Evolutionary conservation across 2,329 filamentous ascomycete genomes (phyloP).

Genomic region (Pezicula neosporulosa): DNA sequence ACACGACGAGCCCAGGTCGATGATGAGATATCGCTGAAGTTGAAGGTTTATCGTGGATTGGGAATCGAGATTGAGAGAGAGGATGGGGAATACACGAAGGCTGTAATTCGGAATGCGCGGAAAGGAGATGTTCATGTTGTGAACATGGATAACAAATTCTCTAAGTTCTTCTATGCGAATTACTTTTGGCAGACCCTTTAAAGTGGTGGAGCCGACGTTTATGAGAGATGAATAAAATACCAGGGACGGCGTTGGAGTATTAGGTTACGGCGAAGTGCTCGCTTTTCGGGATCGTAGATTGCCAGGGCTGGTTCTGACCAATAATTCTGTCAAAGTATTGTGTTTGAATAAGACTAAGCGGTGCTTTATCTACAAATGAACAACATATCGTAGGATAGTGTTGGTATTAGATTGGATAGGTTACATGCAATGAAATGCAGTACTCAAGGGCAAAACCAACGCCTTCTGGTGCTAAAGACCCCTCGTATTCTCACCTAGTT

Average conservation of each 20-base stretch:
- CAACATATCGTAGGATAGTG: not conserved
- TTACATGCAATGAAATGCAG: not conserved
- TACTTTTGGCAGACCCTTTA: slow-evolving; percentile 92
- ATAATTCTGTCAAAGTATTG: too few species aligned
- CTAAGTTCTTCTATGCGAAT: slow-evolving; percentile 87
- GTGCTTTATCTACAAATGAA: too few species aligned
- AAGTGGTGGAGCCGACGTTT: slow-evolving; percentile 15
- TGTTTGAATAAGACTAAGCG: too few species aligned
- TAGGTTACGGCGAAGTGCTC: not conserved
- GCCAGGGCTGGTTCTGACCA: not conserved
- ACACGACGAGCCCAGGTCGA: slow-evolving; percentile 45
- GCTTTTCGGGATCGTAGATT: not conserved
- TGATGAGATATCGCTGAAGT: slow-evolving; percentile 66
- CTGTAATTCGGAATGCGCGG: slow-evolving; percentile 77
- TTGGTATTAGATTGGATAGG: not conserved
- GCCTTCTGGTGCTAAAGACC: not conserved
- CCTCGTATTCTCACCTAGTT: not conserved
- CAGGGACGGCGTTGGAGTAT: slow-evolving; percentile 2
- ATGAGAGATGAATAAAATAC: slow-evolving; percentile 8
- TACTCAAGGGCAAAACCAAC: not conserved
- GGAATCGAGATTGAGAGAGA: slow-evolving; percentile 83
- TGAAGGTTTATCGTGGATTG: slow-evolving; percentile 87
- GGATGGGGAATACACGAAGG: slow-evolving; percentile 80
- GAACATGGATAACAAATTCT: slow-evolving; percentile 91
- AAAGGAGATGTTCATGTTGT: slow-evolving; percentile 94